Evolutionary conservation across 768 basidiomycete species (phyloP).

Genomic region (Russula abietina): DNA sequence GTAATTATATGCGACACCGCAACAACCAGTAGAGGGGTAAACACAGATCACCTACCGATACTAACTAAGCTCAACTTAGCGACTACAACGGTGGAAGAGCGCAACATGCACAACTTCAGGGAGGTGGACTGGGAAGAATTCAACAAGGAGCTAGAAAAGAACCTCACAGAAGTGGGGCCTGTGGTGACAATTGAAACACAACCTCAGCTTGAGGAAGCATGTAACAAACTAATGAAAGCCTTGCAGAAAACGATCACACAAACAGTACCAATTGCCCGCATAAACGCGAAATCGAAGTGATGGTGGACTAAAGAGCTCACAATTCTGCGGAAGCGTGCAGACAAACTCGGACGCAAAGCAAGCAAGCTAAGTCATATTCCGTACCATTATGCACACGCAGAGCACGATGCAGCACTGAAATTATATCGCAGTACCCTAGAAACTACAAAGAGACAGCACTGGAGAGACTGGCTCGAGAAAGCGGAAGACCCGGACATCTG

Average conservation of each 20-base stretch:
- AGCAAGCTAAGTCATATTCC: not conserved
- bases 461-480: not conserved
- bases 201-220: fast-evolving
- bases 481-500: not conserved
- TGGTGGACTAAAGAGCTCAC: not conserved
- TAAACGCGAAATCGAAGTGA: not conserved
- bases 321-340: not conserved
- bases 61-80: not conserved
- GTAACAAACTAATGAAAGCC: not conserved
- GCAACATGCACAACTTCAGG: not conserved
- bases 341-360: not conserved
- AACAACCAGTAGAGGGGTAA: too few species aligned
- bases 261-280: too few species aligned
- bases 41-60: not conserved
- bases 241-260: too few species aligned
- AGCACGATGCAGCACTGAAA: not conserved
- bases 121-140: not conserved
- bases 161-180: too few species aligned
- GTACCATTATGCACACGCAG: not conserved
- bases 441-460: not conserved
- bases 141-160: too few species aligned
- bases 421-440: not conserved
- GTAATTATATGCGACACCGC: too few species aligned
- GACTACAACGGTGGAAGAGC: not conserved
- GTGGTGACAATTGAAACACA: not conserved